Evolutionary conservation across 1,284 basidiomycete genomes (phyloP), one percentile per base, ranked within the genome.

Genomic region (Microbotryum intermedium): DNA sequence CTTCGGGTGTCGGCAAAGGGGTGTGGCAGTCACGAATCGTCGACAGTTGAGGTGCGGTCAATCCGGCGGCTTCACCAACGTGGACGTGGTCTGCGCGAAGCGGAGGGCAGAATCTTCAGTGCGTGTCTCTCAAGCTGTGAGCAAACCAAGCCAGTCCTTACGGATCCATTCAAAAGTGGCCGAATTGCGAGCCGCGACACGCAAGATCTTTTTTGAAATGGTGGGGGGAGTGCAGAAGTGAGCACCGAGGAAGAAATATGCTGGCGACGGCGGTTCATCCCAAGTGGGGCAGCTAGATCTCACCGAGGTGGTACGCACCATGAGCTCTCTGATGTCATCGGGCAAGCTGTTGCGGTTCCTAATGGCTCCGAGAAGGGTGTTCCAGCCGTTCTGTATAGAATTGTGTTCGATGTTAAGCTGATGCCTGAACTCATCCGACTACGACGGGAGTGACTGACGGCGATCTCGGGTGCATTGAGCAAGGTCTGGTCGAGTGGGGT

Each of bases 81-180:
- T 70, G 71, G n/a, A 62, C 70, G 50, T 71, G 70, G 55, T 71
- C 66, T 67, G 53, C 5, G 6, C 21, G 30, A 1, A 9, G 21
- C 8, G 21, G 18, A 3, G 26, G 23, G 46, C 16, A 48, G n/a
- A 48, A 28, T 48, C 23, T 48, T 39, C 34, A 39, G 2, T 39
- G 4, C 13, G 3, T 39, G 34, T 16, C 16, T 3, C 9, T 39
- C 16, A 11, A 54, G 58, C 51, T 21, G 23, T 6, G 13, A 45
- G 42, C 10, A 18, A n/a, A 16, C 25, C n/a, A 39, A 43, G 10
- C 25, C 18, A 20, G 28, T 16, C 39, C 65, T 25, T 21, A 67
- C 64, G 76, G 55, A 76, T 73, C 76, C 76, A 77, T 62, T 77
- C 76, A 58, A 76, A 77, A 23, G 73, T 71, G 26, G 76, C 76